phyloP scores from a whole-genome alignment of 768 basidiomycete genomes.

The Boletales sp. region DNA sequence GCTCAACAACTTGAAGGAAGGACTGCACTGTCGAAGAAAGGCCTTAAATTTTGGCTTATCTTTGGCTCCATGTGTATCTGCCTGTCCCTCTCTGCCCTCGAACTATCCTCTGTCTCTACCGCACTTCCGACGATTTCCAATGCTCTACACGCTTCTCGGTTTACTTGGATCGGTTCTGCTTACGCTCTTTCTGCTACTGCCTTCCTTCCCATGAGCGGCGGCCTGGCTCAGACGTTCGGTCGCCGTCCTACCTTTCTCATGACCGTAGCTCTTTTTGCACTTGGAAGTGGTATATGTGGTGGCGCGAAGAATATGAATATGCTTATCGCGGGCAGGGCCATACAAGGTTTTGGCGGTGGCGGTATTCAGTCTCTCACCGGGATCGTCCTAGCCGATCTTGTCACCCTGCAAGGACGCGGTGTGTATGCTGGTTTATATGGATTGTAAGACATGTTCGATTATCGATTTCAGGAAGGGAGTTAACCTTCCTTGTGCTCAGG shows the following conservation, averaged over 20 bases:
- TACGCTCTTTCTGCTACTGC: slow-evolving; percentile 41
- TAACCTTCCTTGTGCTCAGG: background rate
- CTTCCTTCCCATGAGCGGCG: slow-evolving; percentile 38
- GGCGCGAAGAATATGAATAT: slow-evolving; percentile 38
- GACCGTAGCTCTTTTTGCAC: slow-evolving; percentile 33
- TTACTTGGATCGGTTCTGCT: slow-evolving; percentile 44
- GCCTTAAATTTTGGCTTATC: slow-evolving; percentile 30
- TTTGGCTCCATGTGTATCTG: slow-evolving; percentile 26
- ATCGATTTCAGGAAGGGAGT: background rate
- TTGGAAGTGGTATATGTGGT: slow-evolving; percentile 43
- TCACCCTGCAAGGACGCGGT: slow-evolving; percentile 45
- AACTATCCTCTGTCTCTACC: slow-evolving; percentile 32
- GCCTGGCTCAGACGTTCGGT: slow-evolving; percentile 40
- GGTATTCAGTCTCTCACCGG: slow-evolving; percentile 35
- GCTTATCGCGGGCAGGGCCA: slow-evolving; percentile 40
- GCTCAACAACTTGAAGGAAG: background rate
- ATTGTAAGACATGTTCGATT: slow-evolving; percentile 20
- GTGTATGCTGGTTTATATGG: slow-evolving; percentile 35
- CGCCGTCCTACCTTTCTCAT: slow-evolving; percentile 31
- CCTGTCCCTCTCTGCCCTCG: slow-evolving; percentile 32
- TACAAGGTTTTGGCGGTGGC: slow-evolving; percentile 42
- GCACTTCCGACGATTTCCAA: slow-evolving; percentile 42
- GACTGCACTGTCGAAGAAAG: background rate
- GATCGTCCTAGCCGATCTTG: slow-evolving; percentile 45
- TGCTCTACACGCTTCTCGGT: slow-evolving; percentile 35